phyloP scores from a whole-genome alignment of 2,329 filamentous ascomycete genomes.

The Periconia digitata region DNA sequence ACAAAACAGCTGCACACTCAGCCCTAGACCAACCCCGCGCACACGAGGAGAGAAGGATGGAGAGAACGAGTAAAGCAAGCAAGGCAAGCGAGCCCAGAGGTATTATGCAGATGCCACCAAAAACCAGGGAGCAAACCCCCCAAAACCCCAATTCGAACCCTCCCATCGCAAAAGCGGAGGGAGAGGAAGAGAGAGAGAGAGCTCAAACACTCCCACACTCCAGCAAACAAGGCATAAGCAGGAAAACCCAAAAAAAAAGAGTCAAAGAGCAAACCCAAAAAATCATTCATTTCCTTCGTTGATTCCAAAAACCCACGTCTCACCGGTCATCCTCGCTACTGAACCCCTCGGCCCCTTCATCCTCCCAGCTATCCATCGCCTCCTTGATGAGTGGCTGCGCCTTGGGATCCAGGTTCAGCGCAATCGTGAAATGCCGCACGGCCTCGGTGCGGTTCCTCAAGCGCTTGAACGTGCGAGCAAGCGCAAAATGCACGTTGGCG shows the following conservation, averaged over 20 bases:
- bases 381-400: constrained; percentile 94
- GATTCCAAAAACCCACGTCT: not conserved
- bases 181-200: not conserved
- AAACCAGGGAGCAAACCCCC: too few species aligned
- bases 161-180: not conserved
- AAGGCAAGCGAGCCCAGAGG: too few species aligned
- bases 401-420: constrained; percentile 94
- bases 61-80: too few species aligned
- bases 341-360: constrained; percentile 58
- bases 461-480: constrained; percentile 73
- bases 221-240: not conserved
- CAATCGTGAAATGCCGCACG: constrained; percentile 93
- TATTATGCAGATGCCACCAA: too few species aligned
- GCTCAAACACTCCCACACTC: constrained; percentile 1
- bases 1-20: not conserved
- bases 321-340: constrained; percentile 38
- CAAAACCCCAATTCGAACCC: too few species aligned
- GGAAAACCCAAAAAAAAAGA: not conserved
- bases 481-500: constrained; percentile 91
- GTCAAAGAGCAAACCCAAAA: too few species aligned
- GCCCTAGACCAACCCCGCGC: too few species aligned
- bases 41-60: too few species aligned
- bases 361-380: constrained; percentile 88
- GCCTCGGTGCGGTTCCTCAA: constrained; percentile 66
- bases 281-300: too few species aligned